Evolutionary conservation across 139 green algal species (phyloP).

Genomic region (Astrephomene gubernaculifera): DNA sequence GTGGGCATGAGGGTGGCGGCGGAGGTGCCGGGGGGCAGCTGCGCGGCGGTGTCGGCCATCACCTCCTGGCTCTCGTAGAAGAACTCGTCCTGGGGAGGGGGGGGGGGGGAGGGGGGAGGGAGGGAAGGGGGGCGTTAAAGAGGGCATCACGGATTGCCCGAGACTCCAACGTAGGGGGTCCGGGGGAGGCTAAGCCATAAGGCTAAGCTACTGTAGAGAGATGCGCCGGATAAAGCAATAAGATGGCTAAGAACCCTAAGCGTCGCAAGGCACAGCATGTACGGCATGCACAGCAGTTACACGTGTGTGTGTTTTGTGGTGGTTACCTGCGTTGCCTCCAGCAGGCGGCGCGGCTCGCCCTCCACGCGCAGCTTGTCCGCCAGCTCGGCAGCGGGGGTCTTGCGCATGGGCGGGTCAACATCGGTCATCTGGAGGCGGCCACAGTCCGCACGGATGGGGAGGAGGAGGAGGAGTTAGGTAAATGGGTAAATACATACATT

Average conservation of each 20-base stretch:
- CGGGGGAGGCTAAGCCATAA: no score
- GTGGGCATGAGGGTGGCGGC: constrained; percentile 52
- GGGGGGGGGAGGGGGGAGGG: not conserved
- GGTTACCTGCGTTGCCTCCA: constrained; percentile 42
- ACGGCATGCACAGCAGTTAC: no score
- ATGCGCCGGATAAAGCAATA: no score
- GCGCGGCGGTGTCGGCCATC: constrained; percentile 54
- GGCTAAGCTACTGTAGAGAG: no score
- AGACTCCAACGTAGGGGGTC: no score
- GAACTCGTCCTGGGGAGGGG: constrained; percentile 55
- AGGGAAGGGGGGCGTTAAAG: not conserved
- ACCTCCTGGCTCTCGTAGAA: constrained; percentile 64
- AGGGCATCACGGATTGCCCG: no score
- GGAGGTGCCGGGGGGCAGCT: constrained; percentile 46
- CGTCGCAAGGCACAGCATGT: no score
- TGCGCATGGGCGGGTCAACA: constrained; percentile 57
- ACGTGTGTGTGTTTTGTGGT: no score
- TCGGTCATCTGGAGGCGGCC: constrained; percentile 59
- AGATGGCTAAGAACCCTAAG: no score
- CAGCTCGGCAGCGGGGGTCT: constrained; percentile 57
- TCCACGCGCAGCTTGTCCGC: constrained; percentile 52
- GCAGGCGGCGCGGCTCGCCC: constrained; percentile 39
- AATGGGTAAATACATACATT: no score
- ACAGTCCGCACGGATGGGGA: no score
- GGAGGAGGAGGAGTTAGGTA: no score